Conservation (phyloP, 2,329 filamentous ascomycete species). For the Ophiostoma himal-ulmi region DNA sequence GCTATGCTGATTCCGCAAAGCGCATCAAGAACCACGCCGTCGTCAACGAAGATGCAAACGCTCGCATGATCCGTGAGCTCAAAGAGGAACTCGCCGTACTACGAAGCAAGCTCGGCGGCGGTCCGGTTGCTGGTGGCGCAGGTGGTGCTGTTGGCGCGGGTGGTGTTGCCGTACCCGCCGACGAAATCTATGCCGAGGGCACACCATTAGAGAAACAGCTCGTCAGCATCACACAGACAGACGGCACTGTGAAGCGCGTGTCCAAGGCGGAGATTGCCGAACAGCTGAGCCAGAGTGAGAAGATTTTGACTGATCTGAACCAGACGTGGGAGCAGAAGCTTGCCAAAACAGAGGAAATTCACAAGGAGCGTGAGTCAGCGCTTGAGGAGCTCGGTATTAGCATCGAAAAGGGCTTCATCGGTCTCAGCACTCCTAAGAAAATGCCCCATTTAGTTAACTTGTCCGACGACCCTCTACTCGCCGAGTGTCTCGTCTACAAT, state of each 20-base stretch:
- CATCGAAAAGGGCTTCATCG: constrained; percentile 97
- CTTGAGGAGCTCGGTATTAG: constrained; percentile 96
- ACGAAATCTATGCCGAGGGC: constrained; percentile 84
- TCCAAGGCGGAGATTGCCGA: constrained; percentile 98
- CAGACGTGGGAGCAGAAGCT: constrained; percentile 99
- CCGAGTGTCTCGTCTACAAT: constrained; percentile 96
- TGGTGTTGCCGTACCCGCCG: constrained; percentile 47
- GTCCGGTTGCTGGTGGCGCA: constrained; percentile 34
- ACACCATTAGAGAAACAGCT: constrained; percentile 94
- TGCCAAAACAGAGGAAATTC: constrained; percentile 89
- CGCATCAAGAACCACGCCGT: constrained; percentile 99
- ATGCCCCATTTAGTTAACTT: constrained; percentile 99
- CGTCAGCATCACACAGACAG: constrained; percentile 81
- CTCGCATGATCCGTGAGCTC: constrained; percentile 94
- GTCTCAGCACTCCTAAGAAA: constrained; percentile 92
- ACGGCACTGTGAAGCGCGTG: constrained; percentile 86
- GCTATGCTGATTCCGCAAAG: constrained; percentile 96
- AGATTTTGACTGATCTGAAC: constrained; percentile 90
- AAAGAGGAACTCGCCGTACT: constrained; percentile 89
- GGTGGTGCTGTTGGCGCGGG: constrained; percentile 38
- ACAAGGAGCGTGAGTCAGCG: constrained; percentile 92
- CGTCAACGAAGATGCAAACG: constrained; percentile 97
- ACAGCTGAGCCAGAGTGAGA: constrained; percentile 92
- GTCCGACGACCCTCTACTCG: constrained; percentile 87
- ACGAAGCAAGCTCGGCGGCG: constrained; percentile 69